Evolutionary conservation across 331 rosid species (phyloP).

Genomic region (Cydonia oblonga): DNA sequence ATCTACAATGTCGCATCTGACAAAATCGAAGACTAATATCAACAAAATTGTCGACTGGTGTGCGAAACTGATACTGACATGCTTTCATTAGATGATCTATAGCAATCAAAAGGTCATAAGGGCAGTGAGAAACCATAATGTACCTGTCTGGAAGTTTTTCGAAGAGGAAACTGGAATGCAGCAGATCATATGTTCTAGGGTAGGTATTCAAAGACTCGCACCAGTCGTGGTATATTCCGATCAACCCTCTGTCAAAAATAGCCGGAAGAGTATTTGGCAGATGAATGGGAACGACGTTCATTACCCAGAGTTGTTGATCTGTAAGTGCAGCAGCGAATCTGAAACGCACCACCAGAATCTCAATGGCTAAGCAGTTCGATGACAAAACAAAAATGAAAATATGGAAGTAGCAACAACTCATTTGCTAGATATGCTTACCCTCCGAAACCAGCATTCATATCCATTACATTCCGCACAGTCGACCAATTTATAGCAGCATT

Average conservation of each 20-base stretch:
- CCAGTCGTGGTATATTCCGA: slow-evolving; percentile 95
- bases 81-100: neutral
- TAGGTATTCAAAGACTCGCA: slow-evolving; percentile 79
- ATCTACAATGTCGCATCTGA: slow-evolving; percentile 56
- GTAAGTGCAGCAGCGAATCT: slow-evolving; percentile 86
- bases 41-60: neutral
- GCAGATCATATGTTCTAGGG: slow-evolving; percentile 87
- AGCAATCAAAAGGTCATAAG: neutral
- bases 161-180: slow-evolving; percentile 71
- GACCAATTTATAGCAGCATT: slow-evolving; percentile 55
- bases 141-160: slow-evolving; percentile 55
- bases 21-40: neutral
- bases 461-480: slow-evolving; percentile 76
- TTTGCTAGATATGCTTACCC: too few relatives aligned
- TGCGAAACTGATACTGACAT: neutral
- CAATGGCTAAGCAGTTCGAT: neutral
- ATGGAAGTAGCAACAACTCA: too few relatives aligned
- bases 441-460: slow-evolving; percentile 94
- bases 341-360: slow-evolving; percentile 5
- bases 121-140: neutral
- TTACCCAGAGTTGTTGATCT: slow-evolving; percentile 73
- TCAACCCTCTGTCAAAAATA: slow-evolving; percentile 72
- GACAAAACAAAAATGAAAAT: neutral
- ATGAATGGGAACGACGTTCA: slow-evolving; percentile 75
- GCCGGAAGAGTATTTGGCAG: slow-evolving; percentile 57